These are phyloP conservation scores for Rhynchospora breviuscula DNA, from an alignment of 176 grass and related monocot species.

Conservation along the genomic window DNA sequence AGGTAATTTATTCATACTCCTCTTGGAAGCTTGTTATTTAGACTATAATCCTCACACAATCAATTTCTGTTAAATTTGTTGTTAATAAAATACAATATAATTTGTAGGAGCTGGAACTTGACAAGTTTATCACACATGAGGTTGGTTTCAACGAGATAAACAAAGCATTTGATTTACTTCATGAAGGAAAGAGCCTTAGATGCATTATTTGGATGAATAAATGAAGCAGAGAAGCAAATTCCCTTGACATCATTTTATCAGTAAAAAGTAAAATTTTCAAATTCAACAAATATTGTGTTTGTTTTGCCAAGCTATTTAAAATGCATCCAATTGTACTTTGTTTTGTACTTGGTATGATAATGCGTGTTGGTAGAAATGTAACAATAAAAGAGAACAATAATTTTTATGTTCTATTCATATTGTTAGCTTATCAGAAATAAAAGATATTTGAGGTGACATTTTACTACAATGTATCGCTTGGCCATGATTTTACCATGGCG, in stretches of 20 bases:
- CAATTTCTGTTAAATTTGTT: neutral
- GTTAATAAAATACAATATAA: neutral
- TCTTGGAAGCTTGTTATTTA: neutral
- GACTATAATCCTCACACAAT: neutral
- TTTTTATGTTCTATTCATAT: neutral
- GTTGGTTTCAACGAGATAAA: conserved; percentile 55
- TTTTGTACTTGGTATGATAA: neutral
- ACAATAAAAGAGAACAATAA: neutral
- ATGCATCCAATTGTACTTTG: neutral
- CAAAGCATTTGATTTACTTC: conserved; percentile 59
- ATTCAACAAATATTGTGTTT: neutral
- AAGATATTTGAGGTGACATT: neutral
- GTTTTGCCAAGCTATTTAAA: neutral
- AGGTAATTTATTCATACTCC: conserved; percentile 27
- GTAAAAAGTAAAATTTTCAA: neutral
- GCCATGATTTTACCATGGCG: neutral
- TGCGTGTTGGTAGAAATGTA: neutral
- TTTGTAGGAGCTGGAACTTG: conserved; percentile 57
- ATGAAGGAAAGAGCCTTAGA: conserved; percentile 61
- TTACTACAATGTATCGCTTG: neutral
- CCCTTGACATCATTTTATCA: neutral
- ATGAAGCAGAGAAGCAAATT: neutral
- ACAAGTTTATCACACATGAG: conserved; percentile 62
- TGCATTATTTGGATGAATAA: conserved; percentile 80
- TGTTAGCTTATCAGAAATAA: neutral